Conservation (phyloP, 495 filamentous ascomycete species). For the Penicillium malachiteum region DNA sequence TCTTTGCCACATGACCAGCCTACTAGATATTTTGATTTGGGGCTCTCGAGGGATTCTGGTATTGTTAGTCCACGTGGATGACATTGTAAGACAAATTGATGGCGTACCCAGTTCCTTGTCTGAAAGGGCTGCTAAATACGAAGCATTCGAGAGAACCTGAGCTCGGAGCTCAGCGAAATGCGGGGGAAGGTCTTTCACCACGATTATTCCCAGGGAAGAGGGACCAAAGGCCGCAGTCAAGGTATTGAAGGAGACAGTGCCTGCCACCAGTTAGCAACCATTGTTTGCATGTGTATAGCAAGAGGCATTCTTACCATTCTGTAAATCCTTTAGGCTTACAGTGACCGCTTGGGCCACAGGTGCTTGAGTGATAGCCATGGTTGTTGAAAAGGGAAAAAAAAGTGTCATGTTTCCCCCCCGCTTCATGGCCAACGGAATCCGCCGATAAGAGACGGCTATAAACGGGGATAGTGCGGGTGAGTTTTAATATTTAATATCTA, state of each 20-base stretch:
- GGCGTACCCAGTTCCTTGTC: slow-evolving; percentile 65
- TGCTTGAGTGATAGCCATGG: slow-evolving; percentile 10
- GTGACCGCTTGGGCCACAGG: slow-evolving; percentile 48
- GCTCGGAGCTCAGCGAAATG: slow-evolving; percentile 68
- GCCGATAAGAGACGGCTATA: slow-evolving; percentile 18
- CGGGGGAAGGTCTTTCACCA: slow-evolving; percentile 79
- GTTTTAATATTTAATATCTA: neutral
- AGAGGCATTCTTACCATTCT: slow-evolving; percentile 21
- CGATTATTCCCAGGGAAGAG: slow-evolving; percentile 84
- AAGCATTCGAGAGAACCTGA: slow-evolving; percentile 79
- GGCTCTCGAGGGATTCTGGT: slow-evolving; percentile 45
- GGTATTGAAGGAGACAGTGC: slow-evolving; percentile 66
- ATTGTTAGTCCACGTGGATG: slow-evolving; percentile 4
- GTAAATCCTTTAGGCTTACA: slow-evolving; percentile 54
- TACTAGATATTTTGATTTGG: slow-evolving; percentile 55
- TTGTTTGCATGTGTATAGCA: neutral
- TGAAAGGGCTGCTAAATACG: slow-evolving; percentile 83
- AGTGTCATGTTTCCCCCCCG: slow-evolving; percentile 17
- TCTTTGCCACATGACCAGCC: slow-evolving; percentile 89
- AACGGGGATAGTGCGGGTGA: slow-evolving; percentile 5
- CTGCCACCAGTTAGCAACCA: slow-evolving; percentile 36
- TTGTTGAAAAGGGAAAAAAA: slow-evolving; percentile 10
- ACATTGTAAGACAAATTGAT: neutral
- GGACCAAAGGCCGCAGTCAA: slow-evolving; percentile 89
- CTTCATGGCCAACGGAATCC: slow-evolving; percentile 10